These are phyloP conservation scores for Posidonia australis DNA, from an alignment of 106 monocot species.

Conservation along the genomic window DNA sequence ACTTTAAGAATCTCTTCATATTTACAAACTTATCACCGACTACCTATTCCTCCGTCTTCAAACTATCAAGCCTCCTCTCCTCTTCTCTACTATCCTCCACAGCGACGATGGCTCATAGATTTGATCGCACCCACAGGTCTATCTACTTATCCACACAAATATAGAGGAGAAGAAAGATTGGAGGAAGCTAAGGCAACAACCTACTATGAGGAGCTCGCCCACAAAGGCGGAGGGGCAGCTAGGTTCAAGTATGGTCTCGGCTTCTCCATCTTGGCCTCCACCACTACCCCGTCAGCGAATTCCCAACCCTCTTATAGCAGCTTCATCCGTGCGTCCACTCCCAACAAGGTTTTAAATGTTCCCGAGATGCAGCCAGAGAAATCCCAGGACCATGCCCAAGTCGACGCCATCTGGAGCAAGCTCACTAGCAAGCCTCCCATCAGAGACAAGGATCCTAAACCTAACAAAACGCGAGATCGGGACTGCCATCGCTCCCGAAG, in stretches of 20 bases:
- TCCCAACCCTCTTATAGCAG: constrained; percentile 23
- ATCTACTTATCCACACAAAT: too few relatives aligned
- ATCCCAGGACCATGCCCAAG: constrained; percentile 13
- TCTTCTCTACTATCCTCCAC: too few relatives aligned
- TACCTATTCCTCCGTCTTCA: too few relatives aligned
- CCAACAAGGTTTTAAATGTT: background rate
- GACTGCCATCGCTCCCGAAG: background rate
- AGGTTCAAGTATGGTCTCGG: constrained; percentile 76
- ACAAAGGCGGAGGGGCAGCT: constrained; percentile 74
- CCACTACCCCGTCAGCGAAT: constrained; percentile 4
- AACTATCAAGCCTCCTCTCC: too few relatives aligned
- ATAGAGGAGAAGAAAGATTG: too few relatives aligned
- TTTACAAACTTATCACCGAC: too few relatives aligned
- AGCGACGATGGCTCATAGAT: too few relatives aligned
- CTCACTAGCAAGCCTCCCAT: constrained; percentile 25
- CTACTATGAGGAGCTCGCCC: constrained; percentile 84
- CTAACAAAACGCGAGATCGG: too few relatives aligned
- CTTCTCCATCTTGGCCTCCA: constrained; percentile 40
- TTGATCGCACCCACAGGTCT: too few relatives aligned
- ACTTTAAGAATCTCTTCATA: too few relatives aligned
- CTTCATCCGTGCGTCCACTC: constrained; percentile 56
- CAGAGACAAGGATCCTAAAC: too few relatives aligned
- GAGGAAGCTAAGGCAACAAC: constrained; percentile 71
- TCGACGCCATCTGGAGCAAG: constrained; percentile 43
- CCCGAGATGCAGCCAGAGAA: background rate